Evolutionary conservation across 2,329 filamentous ascomycete genomes (phyloP), one percentile per base, ranked within the genome.

Genomic region (Pyrenophora seminiperda): DNA sequence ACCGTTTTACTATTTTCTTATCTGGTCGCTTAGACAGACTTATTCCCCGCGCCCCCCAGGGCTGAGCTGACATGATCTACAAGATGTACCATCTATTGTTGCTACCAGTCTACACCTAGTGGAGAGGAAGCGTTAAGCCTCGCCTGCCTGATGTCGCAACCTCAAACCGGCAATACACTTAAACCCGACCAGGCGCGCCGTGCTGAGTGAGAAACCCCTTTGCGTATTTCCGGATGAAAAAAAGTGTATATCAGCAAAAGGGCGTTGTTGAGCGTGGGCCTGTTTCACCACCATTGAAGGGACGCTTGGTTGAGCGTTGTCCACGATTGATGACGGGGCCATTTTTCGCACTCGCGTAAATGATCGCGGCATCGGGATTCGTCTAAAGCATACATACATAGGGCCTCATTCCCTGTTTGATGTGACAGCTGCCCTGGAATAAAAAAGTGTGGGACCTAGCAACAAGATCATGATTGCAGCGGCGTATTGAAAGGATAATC

Each of bases 381-480:
- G 52, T 37, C 44, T 51, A 41, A 47, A 38, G 41, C 41, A 22
- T 22, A n/a, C n/a, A n/a, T n/a, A n/a, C n/a, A n/a, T n/a, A 33
- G n/a, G 22, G 32, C 42, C 22, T 2, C 40, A 55, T 55, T 54
- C 43, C 55, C 40, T 50, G 44, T 53, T 58, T 39, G 33, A 46
- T 27, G n/a, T 11, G 14, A 37, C 36, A n/a, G 11, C 14, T 27
- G 19, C 24, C 18, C 20, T 42, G 32, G 48, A 33, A 39, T 17
- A 37, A 34, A 38, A 38, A 39, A 19, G 5, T 7, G 40, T 39
- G 31, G 42, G 20, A 50, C 41, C 29, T 24, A 34, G 33, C 37
- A 51, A 22, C 39, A 38, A 24, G 39, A 18, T 18, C 29, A 18
- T 15, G 20, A 39, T 14, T 18, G 30, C 39, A 47, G 50, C 34